phyloP scores from a whole-genome alignment of 805 yeast species.

The Metschnikowia koreensis region DNA sequence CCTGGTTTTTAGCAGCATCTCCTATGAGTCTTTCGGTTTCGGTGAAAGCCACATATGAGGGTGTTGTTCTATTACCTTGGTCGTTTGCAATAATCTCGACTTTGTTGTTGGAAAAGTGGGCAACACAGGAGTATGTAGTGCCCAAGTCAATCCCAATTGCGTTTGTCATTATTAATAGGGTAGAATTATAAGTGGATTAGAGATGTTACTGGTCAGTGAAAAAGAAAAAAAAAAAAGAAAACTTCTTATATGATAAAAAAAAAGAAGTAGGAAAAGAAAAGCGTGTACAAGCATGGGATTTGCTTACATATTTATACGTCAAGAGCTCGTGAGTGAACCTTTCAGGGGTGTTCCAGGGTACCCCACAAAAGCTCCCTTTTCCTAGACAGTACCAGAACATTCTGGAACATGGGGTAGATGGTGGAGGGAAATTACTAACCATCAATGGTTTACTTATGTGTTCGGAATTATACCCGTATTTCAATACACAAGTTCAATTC shows the following conservation, averaged over 20 bases:
- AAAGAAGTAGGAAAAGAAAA: not conserved
- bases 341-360: constrained; percentile 8
- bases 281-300: not conserved
- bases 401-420: constrained; percentile 8
- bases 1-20: constrained; percentile 98
- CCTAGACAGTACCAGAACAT: constrained; percentile 15
- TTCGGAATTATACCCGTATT: too few relatives aligned
- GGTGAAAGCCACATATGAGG: constrained; percentile 94
- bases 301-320: constrained; percentile 6
- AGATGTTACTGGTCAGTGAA: not conserved
- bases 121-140: constrained; percentile 97
- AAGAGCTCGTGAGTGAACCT: not conserved
- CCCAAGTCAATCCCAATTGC: constrained; percentile 94
- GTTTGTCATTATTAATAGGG: constrained; percentile 17
- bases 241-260: not conserved
- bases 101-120: constrained; percentile 63
- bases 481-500: too few relatives aligned
- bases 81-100: constrained; percentile 96
- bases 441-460: too few relatives aligned
- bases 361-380: constrained; percentile 10
- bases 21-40: constrained; percentile 94
- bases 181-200: not conserved
- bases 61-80: constrained; percentile 98
- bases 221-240: too few relatives aligned
- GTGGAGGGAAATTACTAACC: too few relatives aligned